Evolutionary conservation across 1,139 yeast genomes (phyloP).

Genomic region (Candida albicans): DNA sequence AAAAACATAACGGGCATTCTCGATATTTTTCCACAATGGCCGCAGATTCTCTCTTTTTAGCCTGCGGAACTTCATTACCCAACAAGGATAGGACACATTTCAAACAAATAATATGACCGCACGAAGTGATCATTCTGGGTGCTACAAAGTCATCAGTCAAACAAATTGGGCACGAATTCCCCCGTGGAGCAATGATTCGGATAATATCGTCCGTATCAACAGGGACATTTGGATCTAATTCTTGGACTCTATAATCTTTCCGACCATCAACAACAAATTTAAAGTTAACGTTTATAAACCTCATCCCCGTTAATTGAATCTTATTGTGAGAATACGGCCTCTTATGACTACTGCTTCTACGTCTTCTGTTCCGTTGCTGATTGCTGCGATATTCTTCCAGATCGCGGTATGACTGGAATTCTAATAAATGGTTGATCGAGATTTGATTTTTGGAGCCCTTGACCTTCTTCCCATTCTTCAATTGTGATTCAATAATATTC

Average conservation of each 20-base stretch:
- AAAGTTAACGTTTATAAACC: slow-evolving; percentile 82
- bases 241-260: slow-evolving; percentile 55
- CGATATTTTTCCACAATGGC: slow-evolving; percentile 54
- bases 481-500: slow-evolving; percentile 14
- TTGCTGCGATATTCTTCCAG: slow-evolving; percentile 44
- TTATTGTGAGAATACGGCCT: slow-evolving; percentile 2
- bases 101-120: slow-evolving; percentile 91
- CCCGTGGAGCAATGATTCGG: slow-evolving; percentile 71
- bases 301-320: slow-evolving; percentile 60
- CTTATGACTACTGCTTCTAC: slow-evolving; percentile 17
- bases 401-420: slow-evolving; percentile 54
- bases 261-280: slow-evolving; percentile 70
- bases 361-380: slow-evolving; percentile 15
- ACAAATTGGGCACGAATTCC: slow-evolving; percentile 90
- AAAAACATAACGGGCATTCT: slow-evolving; percentile 86
- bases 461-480: slow-evolving; percentile 17
- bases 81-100: slow-evolving; percentile 76
- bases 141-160: slow-evolving; percentile 81
- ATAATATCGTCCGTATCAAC: slow-evolving; percentile 62
- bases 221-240: slow-evolving; percentile 72
- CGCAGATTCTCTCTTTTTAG: slow-evolving; percentile 35
- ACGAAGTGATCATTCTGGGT: slow-evolving; percentile 84
- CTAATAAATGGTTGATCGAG: slow-evolving; percentile 63
- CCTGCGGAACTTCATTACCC: slow-evolving; percentile 52
- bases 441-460: slow-evolving; percentile 47